Evolutionary conservation across 495 filamentous ascomycete genomes (phyloP).

Genomic region (Penicillium canariense): DNA sequence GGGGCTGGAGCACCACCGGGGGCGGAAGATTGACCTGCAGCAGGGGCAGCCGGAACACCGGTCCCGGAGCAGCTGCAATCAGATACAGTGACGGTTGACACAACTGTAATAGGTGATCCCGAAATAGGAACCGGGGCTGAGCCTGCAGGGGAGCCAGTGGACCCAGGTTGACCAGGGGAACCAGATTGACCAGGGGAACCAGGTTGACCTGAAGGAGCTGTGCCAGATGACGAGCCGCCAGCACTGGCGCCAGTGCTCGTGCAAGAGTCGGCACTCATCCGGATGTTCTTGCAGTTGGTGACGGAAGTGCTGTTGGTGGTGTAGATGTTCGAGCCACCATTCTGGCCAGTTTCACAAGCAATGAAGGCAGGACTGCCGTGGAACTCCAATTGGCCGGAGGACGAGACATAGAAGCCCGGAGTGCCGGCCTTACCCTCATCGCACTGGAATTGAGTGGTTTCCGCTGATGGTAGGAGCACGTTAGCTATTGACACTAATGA

Average conservation of each 20-base stretch:
- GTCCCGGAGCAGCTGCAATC: constrained; percentile 21
- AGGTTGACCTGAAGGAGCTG: background rate
- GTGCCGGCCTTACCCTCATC: constrained; percentile 49
- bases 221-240: background rate
- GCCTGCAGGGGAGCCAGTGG: background rate
- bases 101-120: background rate
- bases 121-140: background rate
- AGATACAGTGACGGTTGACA: constrained; percentile 25
- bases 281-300: constrained; percentile 46
- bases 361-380: constrained; percentile 48
- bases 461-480: constrained; percentile 34
- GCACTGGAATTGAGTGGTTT: constrained; percentile 64
- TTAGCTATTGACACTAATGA: constrained; percentile 1
- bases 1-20: background rate
- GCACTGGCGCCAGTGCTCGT: constrained; percentile 17
- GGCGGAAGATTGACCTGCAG: background rate
- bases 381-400: constrained; percentile 45
- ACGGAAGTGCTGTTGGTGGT: constrained; percentile 41
- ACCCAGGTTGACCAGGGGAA: background rate
- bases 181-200: background rate
- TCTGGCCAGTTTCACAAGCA: constrained; percentile 52
- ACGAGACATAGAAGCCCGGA: constrained; percentile 48
- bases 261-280: constrained; percentile 50
- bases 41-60: constrained; percentile 10
- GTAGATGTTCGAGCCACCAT: constrained; percentile 53